These are phyloP conservation scores for Rutstroemia sp. DNA, from an alignment of 2,329 filamentous ascomycete genomes.

Conservation along the genomic window DNA sequence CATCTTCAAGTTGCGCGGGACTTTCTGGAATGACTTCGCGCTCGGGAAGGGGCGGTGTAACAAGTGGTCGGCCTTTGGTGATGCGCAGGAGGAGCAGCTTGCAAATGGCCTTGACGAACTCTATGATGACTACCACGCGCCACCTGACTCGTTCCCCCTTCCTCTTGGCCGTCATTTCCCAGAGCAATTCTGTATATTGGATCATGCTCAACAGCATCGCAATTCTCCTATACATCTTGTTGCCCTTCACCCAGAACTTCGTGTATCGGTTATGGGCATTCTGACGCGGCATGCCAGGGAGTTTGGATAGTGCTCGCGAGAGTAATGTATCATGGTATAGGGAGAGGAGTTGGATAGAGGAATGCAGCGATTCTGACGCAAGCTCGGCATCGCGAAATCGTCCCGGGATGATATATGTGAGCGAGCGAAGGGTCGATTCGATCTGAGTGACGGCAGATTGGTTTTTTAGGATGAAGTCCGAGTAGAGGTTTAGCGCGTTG, in stretches of 20 bases:
- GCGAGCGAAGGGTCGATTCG: slow-evolving; percentile 81
- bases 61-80: slow-evolving; percentile 73
- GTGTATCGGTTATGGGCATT: slow-evolving; percentile 57
- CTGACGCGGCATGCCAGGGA: slow-evolving; percentile 44
- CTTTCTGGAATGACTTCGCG: slow-evolving; percentile 67
- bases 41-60: slow-evolving; percentile 80
- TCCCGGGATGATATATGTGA: slow-evolving; percentile 94
- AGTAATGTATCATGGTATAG: slow-evolving; percentile 90
- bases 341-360: slow-evolving; percentile 79
- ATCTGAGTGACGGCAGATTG: slow-evolving; percentile 90
- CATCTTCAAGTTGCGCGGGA: slow-evolving; percentile 34
- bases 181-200: slow-evolving; percentile 90
- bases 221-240: slow-evolving; percentile 68
- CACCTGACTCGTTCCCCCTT: slow-evolving; percentile 77
- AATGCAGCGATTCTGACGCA: slow-evolving; percentile 86
- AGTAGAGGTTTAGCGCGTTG: slow-evolving; percentile 57
- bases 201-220: slow-evolving; percentile 82
- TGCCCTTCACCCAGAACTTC: slow-evolving; percentile 56
- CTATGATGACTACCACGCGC: slow-evolving; percentile 79
- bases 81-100: slow-evolving; percentile 71
- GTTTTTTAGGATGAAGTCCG: slow-evolving; percentile 92
- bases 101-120: slow-evolving; percentile 80
- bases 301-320: slow-evolving; percentile 51
- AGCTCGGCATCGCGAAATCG: slow-evolving; percentile 90
- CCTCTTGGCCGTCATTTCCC: slow-evolving; percentile 93